These are phyloP conservation scores for Umbelopsis sp. DNA, from an alignment of 371 early-diverging fungal species.

Conservation along the genomic window DNA sequence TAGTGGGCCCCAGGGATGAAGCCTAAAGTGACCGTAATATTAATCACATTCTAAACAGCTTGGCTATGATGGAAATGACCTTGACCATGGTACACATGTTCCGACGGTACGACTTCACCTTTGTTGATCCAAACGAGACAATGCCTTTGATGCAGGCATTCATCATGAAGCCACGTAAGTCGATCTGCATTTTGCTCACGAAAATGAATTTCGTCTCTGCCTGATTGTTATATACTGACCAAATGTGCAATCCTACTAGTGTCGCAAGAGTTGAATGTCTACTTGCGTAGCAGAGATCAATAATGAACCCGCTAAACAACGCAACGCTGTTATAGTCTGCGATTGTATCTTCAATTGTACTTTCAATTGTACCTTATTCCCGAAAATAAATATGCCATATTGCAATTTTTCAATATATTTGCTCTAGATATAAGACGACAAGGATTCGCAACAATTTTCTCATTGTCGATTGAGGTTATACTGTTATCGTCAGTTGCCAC, in stretches of 20 bases:
- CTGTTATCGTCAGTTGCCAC: neutral
- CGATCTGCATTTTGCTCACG: neutral
- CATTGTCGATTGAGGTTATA: too few species aligned
- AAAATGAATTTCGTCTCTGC: neutral
- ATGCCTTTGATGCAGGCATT: neutral
- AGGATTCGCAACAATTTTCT: too few species aligned
- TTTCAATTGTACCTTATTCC: too few species aligned
- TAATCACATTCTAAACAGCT: neutral
- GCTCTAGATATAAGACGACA: too few species aligned
- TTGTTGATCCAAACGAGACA: neutral
- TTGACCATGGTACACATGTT: neutral
- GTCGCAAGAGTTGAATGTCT: neutral
- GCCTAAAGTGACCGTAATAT: neutral
- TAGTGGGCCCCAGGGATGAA: neutral
- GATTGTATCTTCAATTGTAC: too few species aligned
- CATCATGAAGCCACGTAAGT: conserved; percentile 1
- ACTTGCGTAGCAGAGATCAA: neutral
- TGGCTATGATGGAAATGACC: conserved; percentile 19
- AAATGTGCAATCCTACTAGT: neutral
- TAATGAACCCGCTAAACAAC: neutral
- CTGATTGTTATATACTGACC: neutral
- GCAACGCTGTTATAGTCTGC: too few species aligned
- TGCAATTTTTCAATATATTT: too few species aligned
- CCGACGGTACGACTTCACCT: conserved; percentile 8
- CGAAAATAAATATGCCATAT: too few species aligned